Conservation (phyloP, 164 flowering plant species). For the Vitis rupestris region DNA sequence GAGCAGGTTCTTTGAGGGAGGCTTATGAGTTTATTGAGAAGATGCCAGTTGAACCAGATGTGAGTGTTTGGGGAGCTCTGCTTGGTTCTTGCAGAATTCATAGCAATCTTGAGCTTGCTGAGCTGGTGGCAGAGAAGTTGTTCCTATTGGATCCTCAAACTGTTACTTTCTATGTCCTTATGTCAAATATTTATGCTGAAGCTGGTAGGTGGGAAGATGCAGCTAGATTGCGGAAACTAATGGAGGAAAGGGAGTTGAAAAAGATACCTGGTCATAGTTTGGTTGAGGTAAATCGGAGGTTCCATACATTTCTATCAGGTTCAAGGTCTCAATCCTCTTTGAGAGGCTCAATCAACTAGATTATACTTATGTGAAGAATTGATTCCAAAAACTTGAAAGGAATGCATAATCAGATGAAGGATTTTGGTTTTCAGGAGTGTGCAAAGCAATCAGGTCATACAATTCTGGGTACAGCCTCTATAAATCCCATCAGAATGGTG, state of each 20-base stretch:
- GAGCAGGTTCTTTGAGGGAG: constrained; percentile 13
- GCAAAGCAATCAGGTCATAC: too few species aligned
- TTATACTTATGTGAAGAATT: too few species aligned
- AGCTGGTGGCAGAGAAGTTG: constrained; percentile 12
- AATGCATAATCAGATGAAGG: too few species aligned
- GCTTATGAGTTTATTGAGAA: constrained; percentile 6
- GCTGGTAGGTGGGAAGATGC: constrained; percentile 21
- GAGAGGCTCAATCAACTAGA: not conserved
- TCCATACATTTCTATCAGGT: constrained; percentile 27
- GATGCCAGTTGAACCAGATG: constrained; percentile 23
- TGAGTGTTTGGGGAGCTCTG: constrained; percentile 13
- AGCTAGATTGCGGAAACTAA: constrained; percentile 1
- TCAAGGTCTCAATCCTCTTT: constrained; percentile 7
- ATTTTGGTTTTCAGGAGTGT: too few species aligned
- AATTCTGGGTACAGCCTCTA: too few species aligned
- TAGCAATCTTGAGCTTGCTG: constrained; percentile 12
- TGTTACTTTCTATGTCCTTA: constrained; percentile 11
- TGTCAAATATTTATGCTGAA: constrained; percentile 17
- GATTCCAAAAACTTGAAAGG: too few species aligned
- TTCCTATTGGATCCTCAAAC: constrained; percentile 6
- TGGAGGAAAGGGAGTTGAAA: constrained; percentile 9
- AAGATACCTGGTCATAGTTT: constrained; percentile 20
- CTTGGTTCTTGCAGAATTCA: constrained; percentile 12
- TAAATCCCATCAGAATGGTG: too few species aligned
- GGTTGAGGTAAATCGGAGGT: constrained; percentile 21